Evolutionary conservation across 257 asterid species (phyloP).

Genomic region (Nicotiana noctiflora): DNA sequence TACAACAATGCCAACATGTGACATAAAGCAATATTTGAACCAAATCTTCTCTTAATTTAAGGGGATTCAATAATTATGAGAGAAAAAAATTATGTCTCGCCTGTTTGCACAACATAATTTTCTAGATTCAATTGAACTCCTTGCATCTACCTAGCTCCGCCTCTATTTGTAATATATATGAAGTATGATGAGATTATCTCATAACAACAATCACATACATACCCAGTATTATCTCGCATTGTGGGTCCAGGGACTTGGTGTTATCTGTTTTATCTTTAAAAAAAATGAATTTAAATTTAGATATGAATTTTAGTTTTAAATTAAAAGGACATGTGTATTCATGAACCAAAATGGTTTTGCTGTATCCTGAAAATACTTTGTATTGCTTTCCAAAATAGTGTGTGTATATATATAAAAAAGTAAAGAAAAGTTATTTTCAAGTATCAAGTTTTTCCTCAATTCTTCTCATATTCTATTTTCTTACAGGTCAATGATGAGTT

Average conservation of each 20-base stretch:
- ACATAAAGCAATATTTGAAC: neutral
- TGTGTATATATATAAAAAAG: too few relatives aligned
- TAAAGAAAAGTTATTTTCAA: too few relatives aligned
- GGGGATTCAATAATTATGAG: neutral
- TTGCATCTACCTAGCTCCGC: neutral
- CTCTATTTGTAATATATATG: neutral
- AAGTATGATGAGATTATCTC: neutral
- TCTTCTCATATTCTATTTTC: neutral
- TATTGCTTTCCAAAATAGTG: too few relatives aligned
- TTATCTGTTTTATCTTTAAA: neutral
- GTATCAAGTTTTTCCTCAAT: too few relatives aligned
- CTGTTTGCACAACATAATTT: neutral
- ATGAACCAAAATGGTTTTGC: too few relatives aligned
- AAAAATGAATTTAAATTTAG: neutral
- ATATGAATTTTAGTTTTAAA: too few relatives aligned
- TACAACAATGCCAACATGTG: neutral
- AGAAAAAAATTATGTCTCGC: too few relatives aligned
- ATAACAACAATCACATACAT: too few relatives aligned
- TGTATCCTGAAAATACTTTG: neutral
- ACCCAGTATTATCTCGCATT: too few relatives aligned
- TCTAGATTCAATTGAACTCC: neutral
- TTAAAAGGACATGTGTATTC: neutral
- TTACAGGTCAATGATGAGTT: constrained; percentile 35
- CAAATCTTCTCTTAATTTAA: neutral
- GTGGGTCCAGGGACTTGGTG: neutral